Evolutionary conservation across 176 grass and related monocot genomes (phyloP).

Genomic region (Musa acuminata): DNA sequence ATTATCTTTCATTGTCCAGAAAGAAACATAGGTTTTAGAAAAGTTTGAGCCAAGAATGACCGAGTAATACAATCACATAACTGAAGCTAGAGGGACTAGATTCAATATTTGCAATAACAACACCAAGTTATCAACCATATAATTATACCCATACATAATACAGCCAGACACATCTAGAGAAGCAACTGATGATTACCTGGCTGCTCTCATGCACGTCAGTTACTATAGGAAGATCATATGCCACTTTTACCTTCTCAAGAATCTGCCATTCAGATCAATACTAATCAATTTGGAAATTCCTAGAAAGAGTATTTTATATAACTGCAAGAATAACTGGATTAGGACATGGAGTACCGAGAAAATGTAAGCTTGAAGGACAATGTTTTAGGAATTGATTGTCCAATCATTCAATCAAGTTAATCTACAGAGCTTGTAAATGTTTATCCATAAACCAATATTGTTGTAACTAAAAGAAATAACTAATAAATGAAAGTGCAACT

Average conservation of each 20-base stretch:
- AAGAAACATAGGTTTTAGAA: too few species aligned
- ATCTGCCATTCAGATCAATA: slow-evolving; percentile 38
- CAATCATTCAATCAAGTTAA: too few species aligned
- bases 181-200: slow-evolving; percentile 45
- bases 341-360: neutral
- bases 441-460: neutral
- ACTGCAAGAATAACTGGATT: neutral
- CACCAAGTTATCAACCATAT: neutral
- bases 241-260: slow-evolving; percentile 80
- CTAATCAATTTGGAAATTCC: neutral
- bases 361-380: neutral
- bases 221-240: slow-evolving; percentile 74
- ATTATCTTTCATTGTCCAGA: too few species aligned
- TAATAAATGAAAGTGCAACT: neutral
- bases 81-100: too few species aligned
- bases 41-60: neutral
- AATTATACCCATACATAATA: neutral
- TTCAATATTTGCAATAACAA: neutral
- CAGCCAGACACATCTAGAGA: neutral
- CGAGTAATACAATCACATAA: neutral
- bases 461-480: neutral
- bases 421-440: too few species aligned
- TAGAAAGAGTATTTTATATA: neutral
- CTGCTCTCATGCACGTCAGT: slow-evolving; percentile 92
- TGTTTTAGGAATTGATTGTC: neutral